Conservation (phyloP, 169 alveolate species). For the Plasmodium chabaudi region DNA sequence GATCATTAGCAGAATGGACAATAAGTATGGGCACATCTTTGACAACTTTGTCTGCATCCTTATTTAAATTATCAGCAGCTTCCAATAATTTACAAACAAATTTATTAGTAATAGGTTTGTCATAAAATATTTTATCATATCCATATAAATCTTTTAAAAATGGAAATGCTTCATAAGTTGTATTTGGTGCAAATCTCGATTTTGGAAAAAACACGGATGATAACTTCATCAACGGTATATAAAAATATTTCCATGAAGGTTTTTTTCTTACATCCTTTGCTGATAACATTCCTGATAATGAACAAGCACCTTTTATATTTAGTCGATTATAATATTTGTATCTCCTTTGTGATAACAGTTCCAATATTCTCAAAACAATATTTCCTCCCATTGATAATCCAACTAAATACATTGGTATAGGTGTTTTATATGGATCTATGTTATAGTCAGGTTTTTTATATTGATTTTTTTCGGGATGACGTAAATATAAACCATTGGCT, state of each 20-base stretch:
- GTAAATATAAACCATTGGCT: background rate
- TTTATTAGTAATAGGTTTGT: conserved; percentile 8
- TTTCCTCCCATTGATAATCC: conserved; percentile 84
- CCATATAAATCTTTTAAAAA: conserved; percentile 10
- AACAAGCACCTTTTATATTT: conserved; percentile 77
- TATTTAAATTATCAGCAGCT: conserved; percentile 16
- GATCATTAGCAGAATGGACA: conserved; percentile 8
- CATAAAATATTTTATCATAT: conserved; percentile 2
- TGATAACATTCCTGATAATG: conserved; percentile 78
- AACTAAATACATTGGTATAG: conserved; percentile 39
- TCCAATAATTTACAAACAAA: conserved; percentile 7
- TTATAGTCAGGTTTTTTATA: background rate
- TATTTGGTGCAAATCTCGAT: background rate
- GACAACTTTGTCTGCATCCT: conserved; percentile 7
- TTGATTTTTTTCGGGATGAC: background rate
- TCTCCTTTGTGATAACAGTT: conserved; percentile 7
- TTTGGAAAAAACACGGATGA: conserved; percentile 4
- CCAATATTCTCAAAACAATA: conserved; percentile 72
- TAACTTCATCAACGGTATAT: background rate
- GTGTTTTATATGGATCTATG: background rate
- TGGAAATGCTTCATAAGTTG: conserved; percentile 5
- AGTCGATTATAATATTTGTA: background rate
- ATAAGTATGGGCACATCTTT: background rate
- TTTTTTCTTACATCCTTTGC: background rate
- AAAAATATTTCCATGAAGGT: conserved; percentile 17